These are phyloP conservation scores for Penicillium psychrosexuale DNA, from an alignment of 2,329 filamentous ascomycete species.

Conservation along the genomic window DNA sequence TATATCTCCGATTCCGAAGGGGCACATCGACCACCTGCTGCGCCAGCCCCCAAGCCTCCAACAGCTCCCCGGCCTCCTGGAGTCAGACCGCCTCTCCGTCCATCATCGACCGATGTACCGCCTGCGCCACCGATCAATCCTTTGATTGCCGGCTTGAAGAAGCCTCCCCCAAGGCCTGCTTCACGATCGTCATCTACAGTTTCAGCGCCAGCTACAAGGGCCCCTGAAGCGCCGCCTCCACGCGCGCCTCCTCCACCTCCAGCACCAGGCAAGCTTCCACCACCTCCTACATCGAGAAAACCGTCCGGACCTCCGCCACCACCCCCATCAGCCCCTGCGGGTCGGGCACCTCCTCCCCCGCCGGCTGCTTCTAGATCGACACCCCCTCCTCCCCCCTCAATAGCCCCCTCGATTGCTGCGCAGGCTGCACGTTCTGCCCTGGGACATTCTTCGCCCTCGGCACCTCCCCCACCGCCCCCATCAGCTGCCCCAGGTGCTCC, in stretches of 20 bases:
- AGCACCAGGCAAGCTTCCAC: conserved; percentile 47
- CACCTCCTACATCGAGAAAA: conserved; percentile 58
- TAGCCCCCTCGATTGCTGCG: conserved; percentile 50
- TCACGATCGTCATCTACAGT: conserved; percentile 60
- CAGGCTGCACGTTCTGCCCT: conserved; percentile 60
- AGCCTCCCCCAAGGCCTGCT: conserved; percentile 49
- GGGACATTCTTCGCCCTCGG: conserved; percentile 40
- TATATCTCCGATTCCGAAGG: conserved; percentile 77
- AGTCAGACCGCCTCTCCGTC: conserved; percentile 46
- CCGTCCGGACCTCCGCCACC: conserved; percentile 51
- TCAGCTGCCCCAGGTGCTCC: conserved; percentile 47
- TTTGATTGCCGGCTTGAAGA: conserved; percentile 57
- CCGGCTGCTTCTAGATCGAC: conserved; percentile 44
- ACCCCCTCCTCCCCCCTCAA: conserved; percentile 32
- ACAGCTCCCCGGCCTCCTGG: conserved; percentile 57
- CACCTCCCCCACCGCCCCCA: conserved; percentile 48
- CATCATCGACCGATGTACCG: conserved; percentile 49
- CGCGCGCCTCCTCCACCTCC: conserved; percentile 68
- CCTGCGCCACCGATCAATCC: conserved; percentile 53
- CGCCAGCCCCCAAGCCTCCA: conserved; percentile 54
- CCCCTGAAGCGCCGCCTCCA: conserved; percentile 42
- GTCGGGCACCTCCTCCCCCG: conserved; percentile 44
- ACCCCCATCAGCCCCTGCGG: conserved; percentile 43
- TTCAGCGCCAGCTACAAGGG: conserved; percentile 56
- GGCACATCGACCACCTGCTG: conserved; percentile 51